Evolutionary conservation across 768 basidiomycete species (phyloP), one percentile per base, ranked within the genome.

Genomic region (Tremella fuciformis): DNA sequence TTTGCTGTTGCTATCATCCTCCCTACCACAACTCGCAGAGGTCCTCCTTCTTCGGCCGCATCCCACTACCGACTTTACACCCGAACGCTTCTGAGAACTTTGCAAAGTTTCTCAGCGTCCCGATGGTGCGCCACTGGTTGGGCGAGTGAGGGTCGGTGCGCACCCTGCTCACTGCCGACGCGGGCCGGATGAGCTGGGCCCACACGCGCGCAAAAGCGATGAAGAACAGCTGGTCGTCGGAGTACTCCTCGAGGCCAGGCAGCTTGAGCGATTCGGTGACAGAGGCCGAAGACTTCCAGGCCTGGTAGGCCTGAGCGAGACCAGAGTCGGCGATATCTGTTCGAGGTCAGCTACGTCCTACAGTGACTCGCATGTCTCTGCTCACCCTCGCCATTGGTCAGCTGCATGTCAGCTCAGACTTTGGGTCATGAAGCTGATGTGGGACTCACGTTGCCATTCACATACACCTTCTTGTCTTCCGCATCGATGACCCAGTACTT

Each of bases 101-200:
- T 0, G 86, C 86, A 51, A 91, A 85, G 67, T 96, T 93, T 61
- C 78, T 85, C 4, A 96, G 80, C 0, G 93, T 93, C 1, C 93
- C 93, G 48, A 89, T 86, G 8, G 88, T 86, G 42, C 92, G 84
- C 79, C 82, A 91, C 26, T 82, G 80, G 62, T 81, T 82, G 0
- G 92, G 91, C 8, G 90, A 89, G 71, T 94, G 92, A 16, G 91
- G 89, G 70, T 96, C 91, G 1, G 89, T 86, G 47, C 89, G 84
- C 50, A 94, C 84, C 25, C 86, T 37, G 6, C 80, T 84, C 63
- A 88, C 87, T 22, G 87, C 87, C 24, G 87, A 84, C 44, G 84
- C 86, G 22, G 88, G 83, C 62, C 87, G 89, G 77, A 86, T 88
- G 66, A 84, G 85, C 70, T 84, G 82, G 0, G 86, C 89, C 90